A percentile compares a stretch with the other conserved stretches of the same genome.
These are phyloP conservation scores for Discostella pseudostelligera DNA, from an alignment of 108 stramenopile genomes.

Conservation along the genomic window DNA sequence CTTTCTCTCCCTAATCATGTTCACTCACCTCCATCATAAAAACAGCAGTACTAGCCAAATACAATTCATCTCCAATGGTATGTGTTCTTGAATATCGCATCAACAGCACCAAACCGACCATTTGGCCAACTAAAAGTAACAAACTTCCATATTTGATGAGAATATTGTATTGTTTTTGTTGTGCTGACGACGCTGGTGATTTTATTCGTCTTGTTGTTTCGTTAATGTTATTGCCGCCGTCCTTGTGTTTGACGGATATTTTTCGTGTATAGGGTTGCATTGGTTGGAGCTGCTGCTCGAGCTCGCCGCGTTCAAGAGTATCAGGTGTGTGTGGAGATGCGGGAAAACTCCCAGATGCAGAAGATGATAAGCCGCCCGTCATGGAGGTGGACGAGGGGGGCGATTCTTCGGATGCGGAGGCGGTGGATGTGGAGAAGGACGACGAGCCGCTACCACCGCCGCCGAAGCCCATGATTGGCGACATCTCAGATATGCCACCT, in stretches of 20 bases:
- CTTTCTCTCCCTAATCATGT: not conserved
- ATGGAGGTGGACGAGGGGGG: no score
- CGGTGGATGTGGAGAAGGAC: not conserved
- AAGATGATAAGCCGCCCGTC: no score
- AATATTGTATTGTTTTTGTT: constrained; percentile 9
- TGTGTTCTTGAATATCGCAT: constrained; percentile 78
- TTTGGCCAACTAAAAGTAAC: constrained; percentile 80
- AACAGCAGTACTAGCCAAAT: constrained; percentile 83
- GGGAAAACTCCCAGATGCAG: no score
- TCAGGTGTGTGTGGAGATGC: not conserved
- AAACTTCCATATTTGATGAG: constrained; percentile 82
- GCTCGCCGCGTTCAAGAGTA: constrained; percentile 1
- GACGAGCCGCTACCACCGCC: no score
- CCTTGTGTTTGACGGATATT: no score
- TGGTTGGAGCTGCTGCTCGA: no score
- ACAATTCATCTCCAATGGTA: constrained; percentile 51
- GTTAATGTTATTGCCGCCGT: no score
- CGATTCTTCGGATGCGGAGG: not conserved
- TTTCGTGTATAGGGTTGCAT: no score
- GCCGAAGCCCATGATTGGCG: not conserved
- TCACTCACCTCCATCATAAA: constrained; percentile 74
- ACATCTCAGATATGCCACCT: no score
- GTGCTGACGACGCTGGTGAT: not conserved
- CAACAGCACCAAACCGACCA: constrained; percentile 84
- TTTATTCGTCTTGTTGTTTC: not conserved